Evolutionary conservation across 2,329 filamentous ascomycete genomes (phyloP).

Genomic region (Corinectria fuckeliana): DNA sequence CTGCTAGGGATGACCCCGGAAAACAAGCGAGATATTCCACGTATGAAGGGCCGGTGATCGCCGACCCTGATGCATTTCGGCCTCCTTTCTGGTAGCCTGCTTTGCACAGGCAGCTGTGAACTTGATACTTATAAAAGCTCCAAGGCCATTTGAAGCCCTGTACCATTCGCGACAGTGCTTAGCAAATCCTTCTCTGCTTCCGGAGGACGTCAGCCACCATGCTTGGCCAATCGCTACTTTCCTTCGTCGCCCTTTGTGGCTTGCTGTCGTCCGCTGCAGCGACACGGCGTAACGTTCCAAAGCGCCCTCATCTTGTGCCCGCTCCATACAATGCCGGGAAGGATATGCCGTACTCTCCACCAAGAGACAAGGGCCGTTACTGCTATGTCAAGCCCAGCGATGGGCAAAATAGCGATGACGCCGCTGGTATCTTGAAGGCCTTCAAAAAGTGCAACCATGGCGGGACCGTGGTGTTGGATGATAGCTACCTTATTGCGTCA

Average conservation of each 20-base stretch:
- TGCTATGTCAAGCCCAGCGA: conserved; percentile 30
- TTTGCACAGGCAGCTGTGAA: not conserved
- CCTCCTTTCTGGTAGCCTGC: not conserved
- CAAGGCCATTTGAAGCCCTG: not conserved
- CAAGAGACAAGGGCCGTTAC: conserved; percentile 16
- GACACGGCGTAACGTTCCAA: conserved; percentile 16
- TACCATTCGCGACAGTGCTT: not conserved
- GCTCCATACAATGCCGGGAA: conserved; percentile 28
- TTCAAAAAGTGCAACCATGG: conserved; percentile 63
- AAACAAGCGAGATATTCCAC: conserved; percentile 8
- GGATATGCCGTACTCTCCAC: conserved; percentile 24
- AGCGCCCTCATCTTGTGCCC: conserved; percentile 26
- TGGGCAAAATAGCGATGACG: conserved; percentile 25
- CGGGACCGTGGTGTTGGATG: conserved; percentile 66
- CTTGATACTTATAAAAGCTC: conserved; percentile 7
- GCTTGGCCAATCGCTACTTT: conserved; percentile 17
- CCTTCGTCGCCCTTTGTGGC: conserved; percentile 14
- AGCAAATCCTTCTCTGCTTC: not conserved
- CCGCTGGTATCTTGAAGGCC: conserved; percentile 26
- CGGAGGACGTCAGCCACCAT: not conserved
- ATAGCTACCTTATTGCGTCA: conserved; percentile 67
- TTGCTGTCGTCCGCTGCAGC: conserved; percentile 21
- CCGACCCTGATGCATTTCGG: not conserved
- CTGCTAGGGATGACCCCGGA: conserved; percentile 7
- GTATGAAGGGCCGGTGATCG: conserved; percentile 1